Conservation (phyloP, 805 yeast species). For the Candida coleopterorum region DNA sequence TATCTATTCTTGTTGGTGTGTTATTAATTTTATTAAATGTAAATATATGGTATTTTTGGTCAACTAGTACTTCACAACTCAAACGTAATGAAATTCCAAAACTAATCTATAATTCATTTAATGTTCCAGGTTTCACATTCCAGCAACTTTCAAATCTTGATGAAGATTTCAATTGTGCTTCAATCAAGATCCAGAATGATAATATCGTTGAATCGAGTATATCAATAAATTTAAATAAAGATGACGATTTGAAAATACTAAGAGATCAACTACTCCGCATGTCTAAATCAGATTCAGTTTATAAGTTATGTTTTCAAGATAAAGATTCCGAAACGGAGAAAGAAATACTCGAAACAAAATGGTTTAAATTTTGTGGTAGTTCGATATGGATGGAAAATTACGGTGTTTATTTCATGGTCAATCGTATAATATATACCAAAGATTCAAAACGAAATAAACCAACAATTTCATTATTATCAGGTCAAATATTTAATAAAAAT, state of each 20-base stretch:
- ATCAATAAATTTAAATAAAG: constrained; percentile 2
- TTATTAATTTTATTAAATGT: constrained; percentile 1
- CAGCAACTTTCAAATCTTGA: neutral
- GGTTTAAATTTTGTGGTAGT: constrained; percentile 13
- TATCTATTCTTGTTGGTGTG: neutral
- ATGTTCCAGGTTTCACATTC: constrained; percentile 6
- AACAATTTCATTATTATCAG: constrained; percentile 19
- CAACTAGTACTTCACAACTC: neutral
- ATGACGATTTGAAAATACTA: constrained; percentile 7
- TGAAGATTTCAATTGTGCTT: constrained; percentile 2
- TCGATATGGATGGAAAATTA: constrained; percentile 26
- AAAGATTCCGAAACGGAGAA: constrained; percentile 10
- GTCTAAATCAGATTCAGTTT: constrained; percentile 7
- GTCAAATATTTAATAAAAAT: constrained; percentile 16
- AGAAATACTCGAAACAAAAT: constrained; percentile 9
- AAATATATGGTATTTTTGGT: constrained; percentile 3
- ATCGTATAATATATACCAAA: constrained; percentile 22
- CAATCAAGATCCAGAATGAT: constrained; percentile 3
- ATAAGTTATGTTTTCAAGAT: constrained; percentile 11
- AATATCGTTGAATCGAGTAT: constrained; percentile 1
- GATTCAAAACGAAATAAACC: constrained; percentile 18
- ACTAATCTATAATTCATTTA: neutral
- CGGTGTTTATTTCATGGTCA: constrained; percentile 25
- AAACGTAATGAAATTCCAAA: neutral
- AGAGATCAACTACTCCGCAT: constrained; percentile 10